Evolutionary conservation across 2,329 filamentous ascomycete species (phyloP).

Genomic region (Coniochaeta ligniaria): DNA sequence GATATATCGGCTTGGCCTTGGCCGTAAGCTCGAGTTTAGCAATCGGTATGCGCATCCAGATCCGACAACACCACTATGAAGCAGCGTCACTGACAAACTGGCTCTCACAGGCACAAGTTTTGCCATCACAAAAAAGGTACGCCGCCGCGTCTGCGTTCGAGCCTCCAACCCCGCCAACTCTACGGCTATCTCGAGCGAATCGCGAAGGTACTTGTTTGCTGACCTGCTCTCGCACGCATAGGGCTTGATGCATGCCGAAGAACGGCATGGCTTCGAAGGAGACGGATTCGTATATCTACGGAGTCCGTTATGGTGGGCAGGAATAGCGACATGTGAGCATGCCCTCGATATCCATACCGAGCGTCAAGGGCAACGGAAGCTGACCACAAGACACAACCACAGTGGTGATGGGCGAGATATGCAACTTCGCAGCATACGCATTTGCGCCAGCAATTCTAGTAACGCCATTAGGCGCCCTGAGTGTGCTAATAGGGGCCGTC

Average conservation of each 20-base stretch:
- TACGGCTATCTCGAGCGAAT: conserved; percentile 1
- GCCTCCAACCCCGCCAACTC: neutral
- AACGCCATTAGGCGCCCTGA: conserved; percentile 86
- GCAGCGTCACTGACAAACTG: conserved; percentile 13
- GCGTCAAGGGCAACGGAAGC: neutral
- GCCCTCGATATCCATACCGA: neutral
- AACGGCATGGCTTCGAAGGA: conserved; percentile 91
- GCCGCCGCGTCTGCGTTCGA: conserved; percentile 12
- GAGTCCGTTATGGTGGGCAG: conserved; percentile 96
- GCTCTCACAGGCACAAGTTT: conserved; percentile 72
- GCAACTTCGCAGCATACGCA: conserved; percentile 96
- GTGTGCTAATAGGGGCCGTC: conserved; percentile 90
- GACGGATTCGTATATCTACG: conserved; percentile 92
- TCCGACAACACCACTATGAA: neutral
- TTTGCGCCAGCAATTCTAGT: conserved; percentile 98
- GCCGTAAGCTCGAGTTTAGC: conserved; percentile 69
- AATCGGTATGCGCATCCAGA: conserved; percentile 51
- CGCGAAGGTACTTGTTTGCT: conserved; percentile 7
- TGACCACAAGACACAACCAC: conserved; percentile 4
- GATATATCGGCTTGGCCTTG: conserved; percentile 70
- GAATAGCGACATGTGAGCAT: conserved; percentile 75
- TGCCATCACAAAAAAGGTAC: conserved; percentile 97
- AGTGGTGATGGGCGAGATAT: conserved; percentile 91
- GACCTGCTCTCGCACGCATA: conserved; percentile 25
- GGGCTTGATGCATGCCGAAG: conserved; percentile 85